These are phyloP conservation scores for Blastobotrys serpentis DNA, from an alignment of 1,139 yeast species.

Conservation along the genomic window DNA sequence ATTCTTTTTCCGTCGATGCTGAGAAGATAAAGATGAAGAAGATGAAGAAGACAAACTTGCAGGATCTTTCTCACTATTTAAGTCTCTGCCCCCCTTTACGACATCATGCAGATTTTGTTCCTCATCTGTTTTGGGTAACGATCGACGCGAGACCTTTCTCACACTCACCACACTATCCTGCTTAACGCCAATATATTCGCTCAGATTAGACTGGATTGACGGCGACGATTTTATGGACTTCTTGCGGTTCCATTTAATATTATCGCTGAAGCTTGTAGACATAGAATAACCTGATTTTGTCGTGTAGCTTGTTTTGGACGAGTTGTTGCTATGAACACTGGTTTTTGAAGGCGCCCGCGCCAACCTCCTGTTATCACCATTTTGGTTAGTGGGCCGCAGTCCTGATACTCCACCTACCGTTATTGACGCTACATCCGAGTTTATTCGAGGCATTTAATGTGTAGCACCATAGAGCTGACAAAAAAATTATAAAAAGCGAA, in stretches of 20 bases:
- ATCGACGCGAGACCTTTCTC: not conserved
- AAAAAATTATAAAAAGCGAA: not conserved
- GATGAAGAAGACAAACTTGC: constrained; percentile 1
- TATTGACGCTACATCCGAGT: constrained; percentile 13
- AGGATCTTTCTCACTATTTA: constrained; percentile 2
- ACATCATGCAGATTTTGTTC: constrained; percentile 6
- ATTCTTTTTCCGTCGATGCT: not conserved
- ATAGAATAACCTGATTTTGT: constrained; percentile 11
- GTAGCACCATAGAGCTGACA: not conserved
- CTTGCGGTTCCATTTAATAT: constrained; percentile 11
- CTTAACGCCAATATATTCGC: not conserved
- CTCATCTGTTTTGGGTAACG: constrained; percentile 6
- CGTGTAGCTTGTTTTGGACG: constrained; percentile 9
- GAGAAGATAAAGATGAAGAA: not conserved
- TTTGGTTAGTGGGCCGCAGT: not conserved
- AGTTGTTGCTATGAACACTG: not conserved
- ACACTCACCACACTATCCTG: not conserved
- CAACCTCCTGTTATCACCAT: not conserved
- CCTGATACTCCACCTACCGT: constrained; percentile 13
- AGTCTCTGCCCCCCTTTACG: constrained; percentile 7
- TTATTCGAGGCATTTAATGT: constrained; percentile 6
- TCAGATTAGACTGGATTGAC: not conserved
- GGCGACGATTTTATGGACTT: constrained; percentile 6
- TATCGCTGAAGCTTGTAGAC: constrained; percentile 14
- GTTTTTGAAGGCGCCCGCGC: not conserved